These are phyloP conservation scores for Cladosporium cucumerinum DNA, from an alignment of 2,329 filamentous ascomycete genomes.

Conservation along the genomic window DNA sequence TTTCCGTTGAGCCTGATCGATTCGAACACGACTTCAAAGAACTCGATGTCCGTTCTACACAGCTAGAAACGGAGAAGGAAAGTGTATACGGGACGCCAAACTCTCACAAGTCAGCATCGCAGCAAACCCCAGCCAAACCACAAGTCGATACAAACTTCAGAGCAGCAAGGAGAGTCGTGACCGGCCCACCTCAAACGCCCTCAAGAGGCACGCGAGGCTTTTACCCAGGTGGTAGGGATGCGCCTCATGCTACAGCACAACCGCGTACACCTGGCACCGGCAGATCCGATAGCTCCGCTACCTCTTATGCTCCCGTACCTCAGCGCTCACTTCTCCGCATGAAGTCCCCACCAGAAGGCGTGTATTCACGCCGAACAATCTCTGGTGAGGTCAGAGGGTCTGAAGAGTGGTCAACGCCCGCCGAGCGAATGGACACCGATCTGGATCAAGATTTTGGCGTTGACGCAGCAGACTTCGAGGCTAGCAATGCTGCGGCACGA, in stretches of 20 bases:
- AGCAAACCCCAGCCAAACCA: background rate
- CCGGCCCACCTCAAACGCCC: conserved; percentile 23
- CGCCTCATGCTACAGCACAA: conserved; percentile 24
- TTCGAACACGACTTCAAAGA: conserved; percentile 34
- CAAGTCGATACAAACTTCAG: background rate
- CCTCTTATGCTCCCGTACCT: conserved; percentile 19
- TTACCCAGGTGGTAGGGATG: conserved; percentile 23
- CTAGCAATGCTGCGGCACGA: background rate
- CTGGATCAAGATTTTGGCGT: conserved; percentile 20
- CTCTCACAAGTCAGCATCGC: background rate
- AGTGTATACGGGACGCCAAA: conserved; percentile 18
- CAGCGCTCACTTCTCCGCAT: conserved; percentile 25
- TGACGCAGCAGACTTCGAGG: conserved; percentile 18
- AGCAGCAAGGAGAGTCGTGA: conserved; percentile 9
- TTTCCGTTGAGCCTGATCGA: conserved; percentile 31
- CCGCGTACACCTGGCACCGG: conserved; percentile 17
- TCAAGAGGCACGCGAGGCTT: conserved; percentile 26
- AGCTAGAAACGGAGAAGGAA: conserved; percentile 26
- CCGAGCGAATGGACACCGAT: conserved; percentile 1
- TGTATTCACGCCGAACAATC: conserved; percentile 7
- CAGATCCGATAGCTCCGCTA: conserved; percentile 16
- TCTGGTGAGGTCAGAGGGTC: conserved; percentile 12
- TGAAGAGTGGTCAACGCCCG: conserved; percentile 18
- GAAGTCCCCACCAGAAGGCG: conserved; percentile 26
- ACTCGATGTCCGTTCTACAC: conserved; percentile 26